Percentiles rank a stretch among this genome's conserved stretches.
Evolutionary conservation across 148 eudicot genomes (phyloP).

Genomic region (Silene uniflora): DNA sequence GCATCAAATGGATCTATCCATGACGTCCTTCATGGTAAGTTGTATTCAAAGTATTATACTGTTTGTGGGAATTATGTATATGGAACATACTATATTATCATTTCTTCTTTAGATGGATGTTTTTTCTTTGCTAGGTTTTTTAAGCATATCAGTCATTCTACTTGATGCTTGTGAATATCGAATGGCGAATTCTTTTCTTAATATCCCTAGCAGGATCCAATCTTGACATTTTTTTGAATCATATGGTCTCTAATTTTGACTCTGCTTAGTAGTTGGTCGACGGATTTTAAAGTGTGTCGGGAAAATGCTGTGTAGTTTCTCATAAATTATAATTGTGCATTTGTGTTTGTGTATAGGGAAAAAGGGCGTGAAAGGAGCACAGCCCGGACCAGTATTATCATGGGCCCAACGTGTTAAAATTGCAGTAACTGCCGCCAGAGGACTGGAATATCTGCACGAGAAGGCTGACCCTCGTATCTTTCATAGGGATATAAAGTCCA

Average conservation of each 20-base stretch:
- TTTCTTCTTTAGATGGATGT: not conserved
- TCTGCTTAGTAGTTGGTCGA: not conserved
- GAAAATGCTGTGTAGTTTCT: not conserved
- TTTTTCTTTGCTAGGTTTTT: not conserved
- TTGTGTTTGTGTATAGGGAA: conserved; percentile 38
- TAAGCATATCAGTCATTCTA: too few species aligned
- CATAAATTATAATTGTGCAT: not conserved
- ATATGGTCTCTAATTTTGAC: too few species aligned
- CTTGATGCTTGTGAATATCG: too few species aligned
- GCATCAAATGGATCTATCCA: conserved; percentile 86
- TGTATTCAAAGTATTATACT: not conserved
- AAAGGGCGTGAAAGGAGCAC: conserved; percentile 90
- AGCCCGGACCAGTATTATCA: conserved; percentile 77
- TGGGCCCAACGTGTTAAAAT: conserved; percentile 85
- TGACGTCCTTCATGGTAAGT: conserved; percentile 78
- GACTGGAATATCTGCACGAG: conserved; percentile 84
- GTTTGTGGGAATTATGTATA: too few species aligned
- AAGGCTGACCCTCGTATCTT: conserved; percentile 59
- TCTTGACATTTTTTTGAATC: too few species aligned
- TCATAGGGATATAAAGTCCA: conserved; percentile 79
- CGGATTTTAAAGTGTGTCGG: not conserved
- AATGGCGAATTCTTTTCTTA: too few species aligned
- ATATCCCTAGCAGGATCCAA: too few species aligned
- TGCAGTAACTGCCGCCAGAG: conserved; percentile 84
- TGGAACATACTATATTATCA: not conserved